These are phyloP conservation scores for Endocalyx cinctus DNA, from an alignment of 2,329 filamentous ascomycete genomes.

Conservation along the genomic window DNA sequence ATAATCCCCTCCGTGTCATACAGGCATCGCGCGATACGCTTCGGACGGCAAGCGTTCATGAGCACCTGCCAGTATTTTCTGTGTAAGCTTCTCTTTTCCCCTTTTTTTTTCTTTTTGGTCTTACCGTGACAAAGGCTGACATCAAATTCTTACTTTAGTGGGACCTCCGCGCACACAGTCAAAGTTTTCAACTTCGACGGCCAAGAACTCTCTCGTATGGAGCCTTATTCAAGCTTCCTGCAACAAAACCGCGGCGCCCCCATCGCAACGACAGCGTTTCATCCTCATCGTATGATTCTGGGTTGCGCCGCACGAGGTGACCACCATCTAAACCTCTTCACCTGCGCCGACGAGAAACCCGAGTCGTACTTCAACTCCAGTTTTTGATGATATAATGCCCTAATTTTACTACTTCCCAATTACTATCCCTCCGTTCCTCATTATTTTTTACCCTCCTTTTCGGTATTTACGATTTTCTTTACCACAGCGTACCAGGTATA, in stretches of 20 bases:
- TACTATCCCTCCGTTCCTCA: too few relatives aligned
- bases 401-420: too few relatives aligned
- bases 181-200: slow-evolving; percentile 91
- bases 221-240: slow-evolving; percentile 87
- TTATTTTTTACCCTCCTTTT: too few relatives aligned
- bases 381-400: too few relatives aligned
- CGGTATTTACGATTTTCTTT: too few relatives aligned
- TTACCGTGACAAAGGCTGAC: not conserved
- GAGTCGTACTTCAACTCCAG: slow-evolving; percentile 20
- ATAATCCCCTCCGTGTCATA: slow-evolving; percentile 68
- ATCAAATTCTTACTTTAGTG: slow-evolving; percentile 46
- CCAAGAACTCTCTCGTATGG: slow-evolving; percentile 71
- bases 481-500: too few relatives aligned
- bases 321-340: slow-evolving; percentile 85
- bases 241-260: slow-evolving; percentile 75
- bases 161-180: slow-evolving; percentile 81
- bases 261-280: slow-evolving; percentile 87
- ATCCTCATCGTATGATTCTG: slow-evolving; percentile 89
- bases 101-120: not conserved
- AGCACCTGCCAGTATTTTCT: slow-evolving; percentile 93
- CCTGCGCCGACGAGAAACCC: slow-evolving; percentile 52
- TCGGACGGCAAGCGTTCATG: slow-evolving; percentile 84
- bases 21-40: slow-evolving; percentile 72
- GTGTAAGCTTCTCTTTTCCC: slow-evolving; percentile 58
- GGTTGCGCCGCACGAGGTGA: slow-evolving; percentile 84